A percentile compares a stretch with the other conserved stretches of the same genome.
Evolutionary conservation across 352 stramenopile species (phyloP).

Genomic region (Pythium biforme): DNA sequence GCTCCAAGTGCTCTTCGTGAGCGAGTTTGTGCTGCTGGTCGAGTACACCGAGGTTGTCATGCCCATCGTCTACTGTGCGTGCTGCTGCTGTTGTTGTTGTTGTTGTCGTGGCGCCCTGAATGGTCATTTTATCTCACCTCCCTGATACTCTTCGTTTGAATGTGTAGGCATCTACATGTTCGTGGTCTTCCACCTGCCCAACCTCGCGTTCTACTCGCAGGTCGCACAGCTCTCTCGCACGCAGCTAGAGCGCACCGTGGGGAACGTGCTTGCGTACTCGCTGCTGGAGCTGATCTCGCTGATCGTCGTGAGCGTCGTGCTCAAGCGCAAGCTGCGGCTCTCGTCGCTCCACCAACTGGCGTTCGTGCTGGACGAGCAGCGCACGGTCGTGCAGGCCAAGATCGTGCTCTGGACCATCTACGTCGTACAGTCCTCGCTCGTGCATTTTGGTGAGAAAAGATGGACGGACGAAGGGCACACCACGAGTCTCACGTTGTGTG

Average conservation of each 20-base stretch:
- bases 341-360: conserved; percentile 13
- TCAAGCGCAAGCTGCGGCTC: conserved; percentile 10
- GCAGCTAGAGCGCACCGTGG: not conserved
- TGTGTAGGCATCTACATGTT: conserved; percentile 13
- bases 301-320: not conserved
- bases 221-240: not conserved
- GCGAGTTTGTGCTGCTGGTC: conserved; percentile 31
- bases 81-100: not conserved
- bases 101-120: not conserved
- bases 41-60: conserved; percentile 38
- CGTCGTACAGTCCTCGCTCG: conserved; percentile 13
- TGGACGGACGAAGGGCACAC: not conserved
- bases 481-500: not conserved
- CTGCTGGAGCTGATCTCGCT: conserved; percentile 12
- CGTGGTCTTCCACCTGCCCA: conserved; percentile 12
- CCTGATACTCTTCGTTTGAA: not conserved
- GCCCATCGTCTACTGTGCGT: conserved; percentile 32
- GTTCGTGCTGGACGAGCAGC: conserved; percentile 17
- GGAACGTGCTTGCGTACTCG: conserved; percentile 13
- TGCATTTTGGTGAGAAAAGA: conserved; percentile 3
- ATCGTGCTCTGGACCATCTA: conserved; percentile 13
- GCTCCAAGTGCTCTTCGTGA: conserved; percentile 26
- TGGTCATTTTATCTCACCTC: too few species aligned
- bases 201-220: conserved; percentile 16
- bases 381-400: conserved; percentile 11